These are phyloP conservation scores for Penicillium arizonense DNA, from an alignment of 495 filamentous ascomycete genomes.

Conservation along the genomic window DNA sequence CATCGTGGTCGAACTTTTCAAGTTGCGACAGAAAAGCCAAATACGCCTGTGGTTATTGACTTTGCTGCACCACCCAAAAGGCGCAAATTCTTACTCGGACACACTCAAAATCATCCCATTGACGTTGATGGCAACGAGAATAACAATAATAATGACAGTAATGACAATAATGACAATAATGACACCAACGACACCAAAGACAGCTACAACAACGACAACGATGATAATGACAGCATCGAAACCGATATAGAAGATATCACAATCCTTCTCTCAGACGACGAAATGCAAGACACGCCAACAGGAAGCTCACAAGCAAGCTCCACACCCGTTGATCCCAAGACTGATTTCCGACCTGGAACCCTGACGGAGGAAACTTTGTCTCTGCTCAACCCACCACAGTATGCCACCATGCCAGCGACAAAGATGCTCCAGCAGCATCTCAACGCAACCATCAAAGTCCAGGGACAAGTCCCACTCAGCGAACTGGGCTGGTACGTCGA, in stretches of 20 bases:
- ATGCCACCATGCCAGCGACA: constrained; percentile 64
- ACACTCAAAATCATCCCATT: neutral
- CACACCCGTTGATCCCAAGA: constrained; percentile 22
- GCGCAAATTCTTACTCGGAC: neutral
- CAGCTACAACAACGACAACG: neutral
- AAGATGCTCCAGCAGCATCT: constrained; percentile 64
- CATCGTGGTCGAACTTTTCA: constrained; percentile 20
- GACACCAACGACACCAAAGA: too few species aligned
- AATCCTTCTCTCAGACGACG: constrained; percentile 17
- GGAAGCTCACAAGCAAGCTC: neutral
- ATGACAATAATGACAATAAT: constrained; percentile 4
- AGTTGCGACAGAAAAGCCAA: neutral
- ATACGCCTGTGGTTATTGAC: neutral
- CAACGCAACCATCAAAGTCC: constrained; percentile 57
- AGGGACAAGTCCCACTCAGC: constrained; percentile 58
- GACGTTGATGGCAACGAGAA: neutral
- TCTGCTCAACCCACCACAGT: constrained; percentile 61
- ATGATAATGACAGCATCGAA: constrained; percentile 10
- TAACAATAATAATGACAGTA: constrained; percentile 7
- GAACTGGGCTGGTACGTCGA: constrained; percentile 88
- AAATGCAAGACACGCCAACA: neutral
- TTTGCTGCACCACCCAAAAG: constrained; percentile 4
- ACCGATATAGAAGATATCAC: constrained; percentile 28
- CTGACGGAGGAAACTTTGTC: constrained; percentile 56
- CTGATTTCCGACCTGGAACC: constrained; percentile 65